Conservation (phyloP, 1,284 basidiomycete genomes). For the Leccinum solheimii region DNA sequence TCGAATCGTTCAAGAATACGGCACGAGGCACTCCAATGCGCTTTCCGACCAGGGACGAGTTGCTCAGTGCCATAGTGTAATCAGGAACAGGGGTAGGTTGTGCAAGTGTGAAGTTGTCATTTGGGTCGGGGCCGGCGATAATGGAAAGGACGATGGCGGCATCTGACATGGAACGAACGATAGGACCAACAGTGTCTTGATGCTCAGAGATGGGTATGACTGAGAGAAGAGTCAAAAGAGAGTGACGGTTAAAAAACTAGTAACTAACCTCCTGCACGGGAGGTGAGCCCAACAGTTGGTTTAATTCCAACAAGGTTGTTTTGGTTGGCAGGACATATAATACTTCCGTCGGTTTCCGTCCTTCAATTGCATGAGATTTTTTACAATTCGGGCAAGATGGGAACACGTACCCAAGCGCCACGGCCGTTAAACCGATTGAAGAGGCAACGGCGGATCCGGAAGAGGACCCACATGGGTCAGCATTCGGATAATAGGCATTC, state of each 20-base stretch:
- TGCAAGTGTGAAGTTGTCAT: slow-evolving; percentile 61
- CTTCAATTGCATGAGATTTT: slow-evolving; percentile 7
- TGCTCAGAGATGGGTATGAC: slow-evolving; percentile 62
- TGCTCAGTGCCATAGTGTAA: slow-evolving; percentile 52
- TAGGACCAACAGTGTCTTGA: slow-evolving; percentile 66
- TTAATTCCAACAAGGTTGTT: slow-evolving; percentile 63
- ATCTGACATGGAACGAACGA: slow-evolving; percentile 58
- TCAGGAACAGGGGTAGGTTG: slow-evolving; percentile 57
- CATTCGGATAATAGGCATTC: slow-evolving; percentile 59
- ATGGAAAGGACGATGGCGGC: slow-evolving; percentile 58
- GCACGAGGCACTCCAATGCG: slow-evolving; percentile 60
- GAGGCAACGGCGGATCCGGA: slow-evolving; percentile 63
- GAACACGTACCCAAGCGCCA: slow-evolving; percentile 47
- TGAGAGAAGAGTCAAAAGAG: slow-evolving; percentile 19
- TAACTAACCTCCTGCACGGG: slow-evolving; percentile 52
- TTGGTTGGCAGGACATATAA: slow-evolving; percentile 51
- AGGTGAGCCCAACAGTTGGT: slow-evolving; percentile 62
- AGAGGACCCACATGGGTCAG: slow-evolving; percentile 64
- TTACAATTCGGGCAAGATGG: background rate
- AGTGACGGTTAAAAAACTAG: background rate
- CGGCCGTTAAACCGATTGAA: slow-evolving; percentile 62
- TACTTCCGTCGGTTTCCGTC: slow-evolving; percentile 67
- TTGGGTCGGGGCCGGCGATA: slow-evolving; percentile 60
- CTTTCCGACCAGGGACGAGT: slow-evolving; percentile 51
- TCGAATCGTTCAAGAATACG: slow-evolving; percentile 46